Conservation (phyloP, 78 protist genomes). For the Dictyostelium capitatum region DNA sequence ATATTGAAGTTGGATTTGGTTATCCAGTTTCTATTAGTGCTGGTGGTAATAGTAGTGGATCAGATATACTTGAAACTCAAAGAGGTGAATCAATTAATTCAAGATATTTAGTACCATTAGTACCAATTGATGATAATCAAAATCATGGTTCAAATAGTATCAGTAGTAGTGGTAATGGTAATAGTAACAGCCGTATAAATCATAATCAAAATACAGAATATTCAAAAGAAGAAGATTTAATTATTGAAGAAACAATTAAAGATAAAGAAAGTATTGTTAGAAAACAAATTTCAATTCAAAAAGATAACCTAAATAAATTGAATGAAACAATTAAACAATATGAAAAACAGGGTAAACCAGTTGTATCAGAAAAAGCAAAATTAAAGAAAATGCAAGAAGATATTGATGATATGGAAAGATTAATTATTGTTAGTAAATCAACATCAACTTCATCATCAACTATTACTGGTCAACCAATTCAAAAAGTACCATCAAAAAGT, state of each 20-base stretch:
- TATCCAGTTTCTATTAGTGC: slow-evolving; percentile 4
- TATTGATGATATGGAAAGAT: slow-evolving; percentile 59
- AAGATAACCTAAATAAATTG: slow-evolving; percentile 16
- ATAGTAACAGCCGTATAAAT: neutral
- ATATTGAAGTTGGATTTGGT: neutral
- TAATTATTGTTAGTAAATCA: neutral
- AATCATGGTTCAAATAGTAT: neutral
- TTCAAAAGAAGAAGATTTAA: slow-evolving; percentile 52
- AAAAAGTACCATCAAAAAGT: neutral
- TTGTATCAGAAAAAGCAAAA: slow-evolving; percentile 20
- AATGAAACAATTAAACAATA: slow-evolving; percentile 32
- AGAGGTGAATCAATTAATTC: slow-evolving; percentile 2
- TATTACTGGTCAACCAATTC: neutral
- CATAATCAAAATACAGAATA: neutral
- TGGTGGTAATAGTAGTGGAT: slow-evolving; percentile 1
- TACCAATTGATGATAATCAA: neutral
- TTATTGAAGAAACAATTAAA: slow-evolving; percentile 74
- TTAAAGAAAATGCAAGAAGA: slow-evolving; percentile 62
- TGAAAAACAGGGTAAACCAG: slow-evolving; percentile 29
- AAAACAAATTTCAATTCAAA: slow-evolving; percentile 53
- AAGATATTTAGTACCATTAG: neutral
- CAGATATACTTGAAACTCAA: neutral
- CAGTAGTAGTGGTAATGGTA: neutral
- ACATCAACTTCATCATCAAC: neutral
- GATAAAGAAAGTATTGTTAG: slow-evolving; percentile 51